Evolutionary conservation across 2,329 filamentous ascomycete species (phyloP).

Genomic region (Claviceps sp.): DNA sequence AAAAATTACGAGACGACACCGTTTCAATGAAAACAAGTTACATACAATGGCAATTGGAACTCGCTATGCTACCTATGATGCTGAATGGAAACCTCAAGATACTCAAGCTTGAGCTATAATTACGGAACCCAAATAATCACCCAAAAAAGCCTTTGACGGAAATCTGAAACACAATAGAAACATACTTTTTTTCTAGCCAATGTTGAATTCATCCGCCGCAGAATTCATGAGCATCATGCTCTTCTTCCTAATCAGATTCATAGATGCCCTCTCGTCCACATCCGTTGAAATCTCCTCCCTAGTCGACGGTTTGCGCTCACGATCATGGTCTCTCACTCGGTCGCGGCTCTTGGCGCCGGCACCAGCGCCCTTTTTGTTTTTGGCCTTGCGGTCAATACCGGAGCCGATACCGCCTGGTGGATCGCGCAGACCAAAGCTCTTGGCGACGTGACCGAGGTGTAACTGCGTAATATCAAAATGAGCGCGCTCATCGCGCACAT

Average conservation of each 20-base stretch:
- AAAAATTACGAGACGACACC: background rate
- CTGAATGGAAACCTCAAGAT: background rate
- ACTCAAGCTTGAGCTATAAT: background rate
- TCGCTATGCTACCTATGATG: background rate
- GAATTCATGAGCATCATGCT: slow-evolving; percentile 54
- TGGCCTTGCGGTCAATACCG: slow-evolving; percentile 34
- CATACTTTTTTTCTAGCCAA: slow-evolving; percentile 32
- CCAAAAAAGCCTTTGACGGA: too few relatives aligned
- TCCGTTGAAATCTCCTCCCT: slow-evolving; percentile 7
- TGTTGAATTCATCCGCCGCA: slow-evolving; percentile 53
- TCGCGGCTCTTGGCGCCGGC: slow-evolving; percentile 8
- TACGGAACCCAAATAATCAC: background rate
- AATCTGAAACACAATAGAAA: background rate
- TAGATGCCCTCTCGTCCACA: slow-evolving; percentile 19
- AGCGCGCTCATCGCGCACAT: slow-evolving; percentile 68
- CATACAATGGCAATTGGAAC: background rate
- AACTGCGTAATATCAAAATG: slow-evolving; percentile 88
- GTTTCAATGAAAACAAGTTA: background rate
- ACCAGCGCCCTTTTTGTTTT: slow-evolving; percentile 17
- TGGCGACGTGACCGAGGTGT: slow-evolving; percentile 85
- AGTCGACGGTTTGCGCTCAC: slow-evolving; percentile 8
- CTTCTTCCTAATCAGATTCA: slow-evolving; percentile 42
- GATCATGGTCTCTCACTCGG: slow-evolving; percentile 2
- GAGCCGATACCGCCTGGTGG: slow-evolving; percentile 69
- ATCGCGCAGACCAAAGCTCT: slow-evolving; percentile 83